These are phyloP conservation scores for Roridomyces roridus DNA, from an alignment of 768 basidiomycete genomes.

Conservation along the genomic window DNA sequence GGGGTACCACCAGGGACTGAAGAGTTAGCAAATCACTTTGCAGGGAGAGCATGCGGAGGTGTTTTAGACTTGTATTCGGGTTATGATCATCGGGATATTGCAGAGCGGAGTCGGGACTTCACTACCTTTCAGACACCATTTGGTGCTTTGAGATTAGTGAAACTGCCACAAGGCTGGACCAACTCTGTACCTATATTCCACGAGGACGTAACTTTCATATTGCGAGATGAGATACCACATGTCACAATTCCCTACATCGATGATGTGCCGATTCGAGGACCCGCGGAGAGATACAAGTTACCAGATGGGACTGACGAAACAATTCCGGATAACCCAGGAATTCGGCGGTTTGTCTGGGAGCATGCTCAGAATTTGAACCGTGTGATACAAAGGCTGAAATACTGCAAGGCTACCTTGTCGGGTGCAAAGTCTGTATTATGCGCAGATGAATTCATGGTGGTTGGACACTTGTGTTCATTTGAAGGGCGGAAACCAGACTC, in stretches of 20 bases:
- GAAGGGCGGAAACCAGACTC: no score
- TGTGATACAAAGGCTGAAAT: conserved; percentile 39
- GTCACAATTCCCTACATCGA: conserved; percentile 17
- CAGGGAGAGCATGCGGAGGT: no score
- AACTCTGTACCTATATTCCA: no score
- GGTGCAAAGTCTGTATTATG: conserved; percentile 28
- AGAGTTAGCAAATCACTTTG: conserved; percentile 19
- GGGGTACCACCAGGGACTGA: conserved; percentile 26
- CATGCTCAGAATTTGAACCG: conserved; percentile 41
- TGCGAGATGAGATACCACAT: conserved; percentile 5
- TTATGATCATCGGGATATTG: no score
- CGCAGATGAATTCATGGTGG: conserved; percentile 23
- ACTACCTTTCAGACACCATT: conserved; percentile 39
- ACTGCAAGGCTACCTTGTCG: no score
- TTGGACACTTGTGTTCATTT: conserved; percentile 43
- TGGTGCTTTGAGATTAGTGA: conserved; percentile 24
- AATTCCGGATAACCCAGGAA: conserved; percentile 32
- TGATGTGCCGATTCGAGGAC: conserved; percentile 17
- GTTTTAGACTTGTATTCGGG: no score
- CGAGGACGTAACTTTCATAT: not conserved
- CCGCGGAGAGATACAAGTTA: no score
- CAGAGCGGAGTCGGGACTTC: conserved; percentile 30
- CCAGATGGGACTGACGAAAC: no score
- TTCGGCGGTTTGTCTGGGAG: conserved; percentile 43
- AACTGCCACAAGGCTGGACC: conserved; percentile 38